These are phyloP conservation scores for Paracoccidioides brasiliensis DNA, from an alignment of 2,329 filamentous ascomycete genomes.

Conservation along the genomic window DNA sequence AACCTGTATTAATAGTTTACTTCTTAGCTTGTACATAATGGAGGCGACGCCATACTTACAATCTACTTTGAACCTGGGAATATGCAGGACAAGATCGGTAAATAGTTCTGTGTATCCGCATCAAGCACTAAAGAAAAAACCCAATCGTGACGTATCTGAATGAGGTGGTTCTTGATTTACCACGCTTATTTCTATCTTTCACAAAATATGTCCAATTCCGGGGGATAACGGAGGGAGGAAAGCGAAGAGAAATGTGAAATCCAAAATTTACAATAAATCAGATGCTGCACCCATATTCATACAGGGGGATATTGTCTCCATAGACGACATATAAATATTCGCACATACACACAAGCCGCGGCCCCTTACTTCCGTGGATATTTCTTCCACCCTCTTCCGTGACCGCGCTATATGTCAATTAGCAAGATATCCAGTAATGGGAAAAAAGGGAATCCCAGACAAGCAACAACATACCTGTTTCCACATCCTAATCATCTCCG, in stretches of 20 bases:
- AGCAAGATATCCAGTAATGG: slow-evolving; percentile 16
- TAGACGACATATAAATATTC: neutral
- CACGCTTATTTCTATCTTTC: neutral
- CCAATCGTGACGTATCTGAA: neutral
- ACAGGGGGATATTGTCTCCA: neutral
- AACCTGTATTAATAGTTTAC: neutral
- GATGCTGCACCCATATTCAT: neutral
- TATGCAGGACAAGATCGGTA: too few species aligned
- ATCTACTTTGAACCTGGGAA: too few species aligned
- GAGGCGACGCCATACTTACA: too few species aligned
- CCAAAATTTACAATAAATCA: neutral
- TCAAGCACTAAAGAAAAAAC: neutral
- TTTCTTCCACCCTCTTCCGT: slow-evolving; percentile 62
- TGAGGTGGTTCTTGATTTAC: neutral
- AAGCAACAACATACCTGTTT: slow-evolving; percentile 55
- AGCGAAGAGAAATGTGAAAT: neutral
- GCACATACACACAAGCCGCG: neutral
- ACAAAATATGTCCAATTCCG: neutral
- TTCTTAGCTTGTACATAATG: neutral
- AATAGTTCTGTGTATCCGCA: neutral
- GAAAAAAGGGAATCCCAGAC: neutral
- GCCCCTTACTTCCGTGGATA: slow-evolving; percentile 37
- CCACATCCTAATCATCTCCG: slow-evolving; percentile 80
- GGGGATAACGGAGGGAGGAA: neutral
- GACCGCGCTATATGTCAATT: slow-evolving; percentile 44